These are phyloP conservation scores for Starmera quercuum DNA, from an alignment of 805 yeast species.

Conservation along the genomic window DNA sequence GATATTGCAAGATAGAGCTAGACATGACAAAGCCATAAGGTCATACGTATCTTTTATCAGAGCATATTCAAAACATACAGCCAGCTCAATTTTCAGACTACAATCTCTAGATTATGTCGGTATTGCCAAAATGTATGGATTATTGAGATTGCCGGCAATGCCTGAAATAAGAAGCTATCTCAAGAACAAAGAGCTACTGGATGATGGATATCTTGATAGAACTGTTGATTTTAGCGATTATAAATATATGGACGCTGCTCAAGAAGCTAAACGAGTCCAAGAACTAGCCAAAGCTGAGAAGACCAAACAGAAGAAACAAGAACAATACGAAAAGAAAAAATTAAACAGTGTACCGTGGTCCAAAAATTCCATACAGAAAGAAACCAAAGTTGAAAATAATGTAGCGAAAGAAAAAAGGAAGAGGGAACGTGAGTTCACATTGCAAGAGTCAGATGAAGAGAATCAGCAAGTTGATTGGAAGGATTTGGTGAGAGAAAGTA, in stretches of 20 bases:
- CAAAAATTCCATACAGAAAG: constrained; percentile 39
- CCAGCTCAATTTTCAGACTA: constrained; percentile 79
- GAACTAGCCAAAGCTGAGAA: constrained; percentile 42
- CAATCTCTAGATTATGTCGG: constrained; percentile 64
- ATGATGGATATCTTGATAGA: constrained; percentile 66
- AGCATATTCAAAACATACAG: constrained; percentile 82
- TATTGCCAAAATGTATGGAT: constrained; percentile 69
- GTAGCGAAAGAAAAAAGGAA: constrained; percentile 61
- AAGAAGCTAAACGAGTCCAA: constrained; percentile 55
- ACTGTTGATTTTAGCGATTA: constrained; percentile 62
- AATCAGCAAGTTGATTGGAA: constrained; percentile 78
- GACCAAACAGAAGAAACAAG: constrained; percentile 25
- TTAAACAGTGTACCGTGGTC: constrained; percentile 17
- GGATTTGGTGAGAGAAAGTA: constrained; percentile 59
- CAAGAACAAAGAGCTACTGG: constrained; percentile 40
- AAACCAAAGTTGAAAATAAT: constrained; percentile 52
- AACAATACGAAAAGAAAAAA: constrained; percentile 16
- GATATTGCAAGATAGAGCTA: constrained; percentile 65
- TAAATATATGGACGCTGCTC: constrained; percentile 53
- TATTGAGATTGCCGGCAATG: constrained; percentile 85
- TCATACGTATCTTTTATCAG: constrained; percentile 79
- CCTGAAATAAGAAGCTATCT: constrained; percentile 68
- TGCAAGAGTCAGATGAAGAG: constrained; percentile 40
- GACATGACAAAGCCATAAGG: constrained; percentile 74
- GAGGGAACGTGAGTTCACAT: constrained; percentile 52